Evolutionary conservation across 2,329 filamentous ascomycete species (phyloP), one percentile per base, ranked within the genome.

Genomic region (Aspergillus alliaceus): DNA sequence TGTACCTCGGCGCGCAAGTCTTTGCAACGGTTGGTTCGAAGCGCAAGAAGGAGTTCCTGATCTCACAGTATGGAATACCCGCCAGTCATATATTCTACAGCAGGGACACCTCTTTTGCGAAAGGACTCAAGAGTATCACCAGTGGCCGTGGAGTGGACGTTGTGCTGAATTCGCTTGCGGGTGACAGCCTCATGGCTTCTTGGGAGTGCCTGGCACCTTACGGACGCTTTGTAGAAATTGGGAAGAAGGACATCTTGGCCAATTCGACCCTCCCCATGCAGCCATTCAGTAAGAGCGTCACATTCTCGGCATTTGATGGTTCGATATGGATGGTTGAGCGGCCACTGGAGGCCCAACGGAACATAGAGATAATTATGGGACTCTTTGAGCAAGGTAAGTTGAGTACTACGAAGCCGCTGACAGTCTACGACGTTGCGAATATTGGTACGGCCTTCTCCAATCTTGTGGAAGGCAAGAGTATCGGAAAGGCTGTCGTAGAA

Each of bases 151-250:
- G 68, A 2, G 66, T 69, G 9, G 66, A 70, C 22, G 63, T 69
- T 3, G 56, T 69, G 4, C 6, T 69, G 14, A 70, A 70, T 48
- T 68, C 66, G 3, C 51, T 70, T 4, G 60, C 65, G 2, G 64
- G 67, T 4, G 67, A 69, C 6, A 59, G 64, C n/a, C 58, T 70
- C 1, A 59, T 66, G 6, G 64, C 66, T 18, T 69, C 65, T 5
- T 69, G 66, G 65, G 67, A 69, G 42, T 66, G 60, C n/a, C 56
- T 69, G 27, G 66, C 63, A 1, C 63, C 64, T 2, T 68, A 66
- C 15, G 67, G 66, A 32, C 60, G 66, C 3, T 68, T 69, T 24
- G 40, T 69, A 18, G 67, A 59, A n/a, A 57, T 57, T 1, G 54
- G 51, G 2, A 57, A 47, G 27, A 54, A 50, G 14, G 58, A 57